Base-by-base conservation (phyloP, 1,284 basidiomycete species). In the Puccinia sorghi region DNA sequence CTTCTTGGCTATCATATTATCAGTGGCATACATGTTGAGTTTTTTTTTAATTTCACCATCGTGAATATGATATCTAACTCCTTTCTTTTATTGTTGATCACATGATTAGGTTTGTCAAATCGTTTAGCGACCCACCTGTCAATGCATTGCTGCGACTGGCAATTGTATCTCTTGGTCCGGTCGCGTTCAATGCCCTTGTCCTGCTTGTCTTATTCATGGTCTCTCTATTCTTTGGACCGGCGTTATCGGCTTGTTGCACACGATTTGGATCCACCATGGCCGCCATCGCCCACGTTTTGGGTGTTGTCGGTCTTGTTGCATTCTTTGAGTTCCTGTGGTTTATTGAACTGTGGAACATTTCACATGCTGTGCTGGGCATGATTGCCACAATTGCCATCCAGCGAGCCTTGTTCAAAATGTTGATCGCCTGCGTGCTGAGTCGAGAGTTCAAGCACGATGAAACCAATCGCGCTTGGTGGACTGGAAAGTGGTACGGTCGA, bases 311-410 rank as follows among this genome's bases (percentile, higher is more conserved):
- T 48, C 90, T 93, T 82, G 85, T 97, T 78, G 93, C 88, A 13
- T 95, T 95, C 88, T 96, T 97, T 83, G 94, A 97, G 85, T 93
- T 97, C 87, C 87, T 94, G 89, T 97, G 95, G 94, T 93, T 92
- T 88, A 88, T 97, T 80, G 95, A 97, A 85, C 87, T 90, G 20
- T 99, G 95, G 95, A 89, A 96, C 81, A 89, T 91, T 27, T 90
- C 93, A 2, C 93, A 97, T 85, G 93, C 94, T 22, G 93, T 86
- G 25, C 81, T 86, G n/a, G 94, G 94, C 80, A 87, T 95, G 79
- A 92, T 96, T 82, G 88, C 93, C 6, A 90, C 93, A 79, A 92
- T 95, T 80, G 88, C 90, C 78, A 92, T 97, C 74, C 93, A 97
- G 85, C 90, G 94, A 79, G 92, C 92, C 37, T 86, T 97, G 81